Evolutionary conservation across 495 filamentous ascomycete genomes (phyloP).

Genomic region (Neurospora pannonica): DNA sequence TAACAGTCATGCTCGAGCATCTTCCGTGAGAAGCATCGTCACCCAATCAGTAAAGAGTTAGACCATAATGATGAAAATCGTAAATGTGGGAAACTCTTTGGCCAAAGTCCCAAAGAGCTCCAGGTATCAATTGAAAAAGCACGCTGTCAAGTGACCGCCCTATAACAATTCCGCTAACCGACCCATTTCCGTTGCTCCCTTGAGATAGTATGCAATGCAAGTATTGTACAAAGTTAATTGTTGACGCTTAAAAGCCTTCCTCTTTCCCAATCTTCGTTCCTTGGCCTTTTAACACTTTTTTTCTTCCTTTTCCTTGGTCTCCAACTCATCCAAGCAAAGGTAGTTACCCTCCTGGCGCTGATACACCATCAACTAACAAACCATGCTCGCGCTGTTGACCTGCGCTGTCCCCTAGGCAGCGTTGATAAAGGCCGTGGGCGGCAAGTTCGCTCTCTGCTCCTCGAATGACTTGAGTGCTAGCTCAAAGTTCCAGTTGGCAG

Average conservation of each 20-base stretch:
- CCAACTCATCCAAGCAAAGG: background rate
- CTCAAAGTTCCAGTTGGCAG: slow-evolving; percentile 66
- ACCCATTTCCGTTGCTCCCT: background rate
- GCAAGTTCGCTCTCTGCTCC: slow-evolving; percentile 37
- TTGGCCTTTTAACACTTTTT: background rate
- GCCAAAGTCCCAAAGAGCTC: background rate
- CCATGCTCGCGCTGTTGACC: background rate
- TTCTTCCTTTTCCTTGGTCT: background rate
- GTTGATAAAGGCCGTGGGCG: slow-evolving; percentile 27
- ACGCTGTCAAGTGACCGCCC: background rate
- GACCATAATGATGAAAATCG: background rate
- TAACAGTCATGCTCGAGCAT: background rate
- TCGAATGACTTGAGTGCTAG: slow-evolving; percentile 58
- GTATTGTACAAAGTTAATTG: background rate
- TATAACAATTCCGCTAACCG: background rate
- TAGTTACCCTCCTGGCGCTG: background rate
- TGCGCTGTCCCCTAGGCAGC: slow-evolving; percentile 2
- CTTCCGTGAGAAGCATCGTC: background rate
- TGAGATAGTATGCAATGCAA: background rate
- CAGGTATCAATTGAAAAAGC: background rate
- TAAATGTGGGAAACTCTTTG: background rate
- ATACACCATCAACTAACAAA: background rate
- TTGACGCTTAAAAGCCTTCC: background rate
- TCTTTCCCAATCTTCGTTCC: background rate
- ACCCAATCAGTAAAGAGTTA: background rate